Evolutionary conservation across 2,329 filamentous ascomycete genomes (phyloP), one percentile per base, ranked within the genome.

Genomic region (Xylaria sp.): DNA sequence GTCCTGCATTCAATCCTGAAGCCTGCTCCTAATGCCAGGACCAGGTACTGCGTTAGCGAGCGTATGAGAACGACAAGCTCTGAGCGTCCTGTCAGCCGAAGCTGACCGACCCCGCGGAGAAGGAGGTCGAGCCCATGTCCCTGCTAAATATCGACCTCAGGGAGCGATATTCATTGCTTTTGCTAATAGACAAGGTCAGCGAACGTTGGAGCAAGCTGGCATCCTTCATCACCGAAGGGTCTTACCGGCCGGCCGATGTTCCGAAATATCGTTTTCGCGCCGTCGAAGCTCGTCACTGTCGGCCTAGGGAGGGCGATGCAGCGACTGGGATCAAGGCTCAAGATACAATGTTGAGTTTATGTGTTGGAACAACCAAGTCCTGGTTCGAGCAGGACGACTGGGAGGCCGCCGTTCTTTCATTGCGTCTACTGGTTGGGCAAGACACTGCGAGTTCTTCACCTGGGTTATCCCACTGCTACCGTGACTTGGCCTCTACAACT

Each of bases 81-180:
- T 48, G 21, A 35, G 54, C 49, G 58, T 54, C 49, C 48, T 38
- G 48, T 54, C 56, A 59, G 40, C 56, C 19, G 11, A 33, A 31
- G 54, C 49, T 49, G 43, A 48, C 25, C 31, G n/a, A 43, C 25
- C 25, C 35, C 54, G 40, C 23, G 17, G n/a, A 37, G 29, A 17
- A 53, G 37, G 15, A 48, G 29, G 19, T 23, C n/a, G n/a, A 10
- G 33, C 48, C 47, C 40, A 41, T 53, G 25, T 27, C 53, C 54
- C 41, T 61, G 59, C 48, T 38, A 3, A 29, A 29, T 17, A 23
- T 27, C 27, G 10, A n/a, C 6, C 5, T 47, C 40, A 29, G 13
- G 8, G 10, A 51, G 19, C 27, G 35, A 38, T 38, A 25, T 17
- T 17, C n/a, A 9, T 10, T 51, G 11, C 19, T 25, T 33, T 49